These are phyloP conservation scores for Oryza rufipogon DNA, from an alignment of 176 grass and related monocot species.

Conservation along the genomic window DNA sequence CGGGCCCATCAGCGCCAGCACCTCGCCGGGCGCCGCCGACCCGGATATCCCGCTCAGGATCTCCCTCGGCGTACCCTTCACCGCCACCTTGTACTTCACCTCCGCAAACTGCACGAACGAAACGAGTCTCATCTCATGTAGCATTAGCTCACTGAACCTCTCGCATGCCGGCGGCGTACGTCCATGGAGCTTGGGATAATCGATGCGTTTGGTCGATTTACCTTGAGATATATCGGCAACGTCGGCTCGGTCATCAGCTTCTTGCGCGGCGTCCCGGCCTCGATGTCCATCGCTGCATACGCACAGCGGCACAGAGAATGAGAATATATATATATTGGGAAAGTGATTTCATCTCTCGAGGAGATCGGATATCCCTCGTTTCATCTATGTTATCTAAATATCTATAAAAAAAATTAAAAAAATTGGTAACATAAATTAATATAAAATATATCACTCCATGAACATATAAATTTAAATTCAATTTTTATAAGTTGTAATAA, in stretches of 20 bases:
- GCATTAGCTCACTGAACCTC: not conserved
- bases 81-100: constrained; percentile 76
- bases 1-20: constrained; percentile 90
- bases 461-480: no score
- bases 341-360: no score
- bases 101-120: constrained; percentile 64
- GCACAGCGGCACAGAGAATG: no score
- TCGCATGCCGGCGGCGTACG: not conserved
- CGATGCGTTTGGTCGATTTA: constrained; percentile 8
- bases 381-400: no score
- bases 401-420: no score
- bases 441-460: no score
- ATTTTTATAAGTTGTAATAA: no score
- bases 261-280: constrained; percentile 50
- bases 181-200: not conserved
- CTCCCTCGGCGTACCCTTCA: constrained; percentile 63
- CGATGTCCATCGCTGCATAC: constrained; percentile 60
- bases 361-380: no score
- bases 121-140: no score
- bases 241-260: constrained; percentile 81
- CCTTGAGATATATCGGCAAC: constrained; percentile 87
- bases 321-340: no score
- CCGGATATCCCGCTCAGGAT: constrained; percentile 89
- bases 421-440: no score
- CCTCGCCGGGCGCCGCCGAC: constrained; percentile 73